Evolutionary conservation across 495 filamentous ascomycete genomes (phyloP), one percentile per base, ranked within the genome.

Genomic region (Penicillium atrosanguineum): DNA sequence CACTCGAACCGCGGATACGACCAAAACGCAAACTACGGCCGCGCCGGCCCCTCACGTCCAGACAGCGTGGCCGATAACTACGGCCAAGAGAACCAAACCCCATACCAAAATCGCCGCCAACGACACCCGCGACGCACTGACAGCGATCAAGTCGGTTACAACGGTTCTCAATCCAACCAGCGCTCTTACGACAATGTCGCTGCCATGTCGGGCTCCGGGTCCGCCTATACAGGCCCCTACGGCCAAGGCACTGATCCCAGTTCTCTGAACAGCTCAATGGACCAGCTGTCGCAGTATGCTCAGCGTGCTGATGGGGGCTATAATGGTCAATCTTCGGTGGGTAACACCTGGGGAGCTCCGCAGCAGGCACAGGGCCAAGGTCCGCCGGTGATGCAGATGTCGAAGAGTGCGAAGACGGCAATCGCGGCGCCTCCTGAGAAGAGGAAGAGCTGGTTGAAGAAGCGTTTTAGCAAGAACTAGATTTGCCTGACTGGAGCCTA

Each of bases 171-270:
- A 43, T 79, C 76, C 52, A 87, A 93, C 64, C 87, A 92, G 46
- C 86, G 82, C 53, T 91, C 87, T 5, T 83, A 89, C 59, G 91
- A 96, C 63, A 95, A 90, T 6, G 84, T 91, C 16, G 84, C 86
- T 21, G 87, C 88, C 0, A 83, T 79, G 0, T 85, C 85, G 9
- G 87, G 84, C 29, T 87, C 84, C 46, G 88, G 85, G 31, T 86
- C 83, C 45, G 62, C 63, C 44, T 83, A 73, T 44, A 78, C 78
- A 41, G 89, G 94, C 40, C 82, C 83, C 15, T 83, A 80, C 60
- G 87, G 83, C n/a, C 89, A 91, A 63, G 87, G 85, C 40, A 95
- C 89, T 29, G 90, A 96, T 57, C 91, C 90, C 1, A 95, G 88
- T 67, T 94, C 89, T 53, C 84, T 95, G 53, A 95, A 95, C 70